Base-by-base conservation (phyloP, 192 early-diverging fungal genomes). In the Jimgerdemannia lactiflua region DNA sequence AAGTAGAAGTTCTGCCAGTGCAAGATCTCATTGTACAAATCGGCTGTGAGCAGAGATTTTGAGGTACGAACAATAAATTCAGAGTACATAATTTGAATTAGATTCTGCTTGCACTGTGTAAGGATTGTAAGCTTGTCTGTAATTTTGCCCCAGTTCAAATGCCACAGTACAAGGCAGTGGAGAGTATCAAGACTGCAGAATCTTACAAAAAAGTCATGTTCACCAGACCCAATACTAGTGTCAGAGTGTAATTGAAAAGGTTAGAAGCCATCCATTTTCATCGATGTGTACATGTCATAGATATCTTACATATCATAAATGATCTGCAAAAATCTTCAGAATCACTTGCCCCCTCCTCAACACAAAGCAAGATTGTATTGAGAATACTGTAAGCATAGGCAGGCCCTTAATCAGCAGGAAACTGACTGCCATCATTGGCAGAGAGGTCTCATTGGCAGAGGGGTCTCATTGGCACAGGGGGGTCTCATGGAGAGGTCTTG, bases 301-400 rank as follows among this genome's bases (percentile, higher is more conserved):
- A 10, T 59, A 59, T 14, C 49, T 14, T 42, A 42, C 7, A 64
- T 70, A 75, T 67, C 67, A 54, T 75, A 75, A 49, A 75, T 75
- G 3, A 70, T 70, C 29, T 75, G 69, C 69, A 75, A 39, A 29
- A 18, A 70, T 68, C n/a, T 68, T 75, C 39, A 75, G 14, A 49
- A 75, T 70, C 8, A 75, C 39, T 41, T 65, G 69, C 8, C 69
- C 74, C 67, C 39, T 68, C 69, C 42, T 75, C 74, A 14, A 75
- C 67, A 70, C 67, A 75, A 70, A 77, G 66, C 75, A 70, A 75
- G n/a, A 77, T 73, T 43, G 43, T 77, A 59, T 42, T 77, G 44
- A 75, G 39, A 19, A 75, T 43, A 39, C 59, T 42, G 42, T 75
- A 75, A 9, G 74, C 59, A 69, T 75, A 75, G 42, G 69, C 74